These are phyloP conservation scores for Purpureocillium lavendulum DNA, from an alignment of 2,329 filamentous ascomycete genomes.

Conservation along the genomic window DNA sequence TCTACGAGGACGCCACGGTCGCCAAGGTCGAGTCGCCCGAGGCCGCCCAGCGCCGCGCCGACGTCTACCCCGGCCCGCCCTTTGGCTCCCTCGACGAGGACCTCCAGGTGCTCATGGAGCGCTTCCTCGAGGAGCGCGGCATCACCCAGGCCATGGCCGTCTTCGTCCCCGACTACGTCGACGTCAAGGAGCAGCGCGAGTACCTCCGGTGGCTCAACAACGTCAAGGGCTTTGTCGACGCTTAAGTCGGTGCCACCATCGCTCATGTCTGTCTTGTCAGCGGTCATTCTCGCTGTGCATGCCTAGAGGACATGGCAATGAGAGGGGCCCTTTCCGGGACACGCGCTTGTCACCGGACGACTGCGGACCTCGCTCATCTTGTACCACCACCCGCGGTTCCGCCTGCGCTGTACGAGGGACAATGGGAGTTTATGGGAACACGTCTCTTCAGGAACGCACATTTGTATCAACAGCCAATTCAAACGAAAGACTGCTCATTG, in stretches of 20 bases:
- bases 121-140: conserved; percentile 90
- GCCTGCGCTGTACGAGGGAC: conserved; percentile 5
- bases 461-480: no score
- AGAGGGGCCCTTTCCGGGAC: background rate
- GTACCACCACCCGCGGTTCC: conserved; percentile 4
- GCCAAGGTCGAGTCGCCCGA: conserved; percentile 71
- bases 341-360: no score
- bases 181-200: conserved; percentile 97
- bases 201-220: conserved; percentile 85
- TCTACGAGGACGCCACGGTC: conserved; percentile 70
- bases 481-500: no score
- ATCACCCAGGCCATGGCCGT: conserved; percentile 78
- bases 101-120: conserved; percentile 83
- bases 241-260: conserved; percentile 29
- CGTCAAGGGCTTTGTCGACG: conserved; percentile 78
- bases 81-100: conserved; percentile 95
- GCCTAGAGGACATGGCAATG: background rate
- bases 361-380: conserved; percentile 2
- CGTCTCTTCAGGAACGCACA: no score
- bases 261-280: background rate
- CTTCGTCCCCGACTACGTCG: conserved; percentile 93
- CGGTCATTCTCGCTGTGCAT: background rate
- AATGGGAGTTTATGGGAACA: no score
- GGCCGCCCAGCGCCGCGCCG: conserved; percentile 65
- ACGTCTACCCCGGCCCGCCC: conserved; percentile 81